Evolutionary conservation across 192 early-diverging fungal genomes (phyloP).

Genomic region (Umbelopsis isabellina): DNA sequence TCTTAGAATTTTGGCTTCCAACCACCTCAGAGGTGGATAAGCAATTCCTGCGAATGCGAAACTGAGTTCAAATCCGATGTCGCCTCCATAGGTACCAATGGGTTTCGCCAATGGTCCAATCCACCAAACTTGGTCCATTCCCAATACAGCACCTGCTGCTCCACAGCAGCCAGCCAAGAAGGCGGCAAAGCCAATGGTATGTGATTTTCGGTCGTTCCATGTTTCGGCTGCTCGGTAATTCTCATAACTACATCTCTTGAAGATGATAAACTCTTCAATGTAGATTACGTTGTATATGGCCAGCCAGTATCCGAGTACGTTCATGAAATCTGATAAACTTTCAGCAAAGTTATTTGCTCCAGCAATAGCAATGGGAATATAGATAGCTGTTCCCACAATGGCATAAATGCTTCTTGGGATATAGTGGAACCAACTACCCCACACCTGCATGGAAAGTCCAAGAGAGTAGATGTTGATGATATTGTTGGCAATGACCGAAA

Average conservation of each 20-base stretch:
- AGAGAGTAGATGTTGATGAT: slow-evolving; percentile 46
- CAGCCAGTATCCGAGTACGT: slow-evolving; percentile 40
- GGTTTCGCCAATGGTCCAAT: slow-evolving; percentile 11
- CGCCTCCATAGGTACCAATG: slow-evolving; percentile 33
- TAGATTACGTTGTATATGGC: slow-evolving; percentile 33
- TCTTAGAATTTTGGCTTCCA: slow-evolving; percentile 25
- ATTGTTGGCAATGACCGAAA: slow-evolving; percentile 41
- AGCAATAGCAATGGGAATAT: slow-evolving; percentile 31
- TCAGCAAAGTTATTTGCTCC: slow-evolving; percentile 31
- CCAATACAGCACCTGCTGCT: slow-evolving; percentile 34
- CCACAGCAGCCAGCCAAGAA: slow-evolving; percentile 28
- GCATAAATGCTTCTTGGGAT: slow-evolving; percentile 33
- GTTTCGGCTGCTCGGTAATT: slow-evolving; percentile 19
- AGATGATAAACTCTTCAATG: slow-evolving; percentile 27
- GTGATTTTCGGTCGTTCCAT: slow-evolving; percentile 31
- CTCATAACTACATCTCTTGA: slow-evolving; percentile 11
- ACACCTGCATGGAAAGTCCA: slow-evolving; percentile 39
- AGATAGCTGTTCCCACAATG: slow-evolving; percentile 35
- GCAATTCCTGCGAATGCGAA: slow-evolving; percentile 31
- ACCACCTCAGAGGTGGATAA: slow-evolving; percentile 28
- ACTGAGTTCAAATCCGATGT: slow-evolving; percentile 34
- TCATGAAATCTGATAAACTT: slow-evolving; percentile 39
- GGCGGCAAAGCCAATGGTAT: slow-evolving; percentile 36
- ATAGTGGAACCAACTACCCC: slow-evolving; percentile 29
- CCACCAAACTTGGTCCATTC: slow-evolving; percentile 41